Base-by-base conservation (phyloP, 2,329 filamentous ascomycete genomes). In the Talaromyces sp. region DNA sequence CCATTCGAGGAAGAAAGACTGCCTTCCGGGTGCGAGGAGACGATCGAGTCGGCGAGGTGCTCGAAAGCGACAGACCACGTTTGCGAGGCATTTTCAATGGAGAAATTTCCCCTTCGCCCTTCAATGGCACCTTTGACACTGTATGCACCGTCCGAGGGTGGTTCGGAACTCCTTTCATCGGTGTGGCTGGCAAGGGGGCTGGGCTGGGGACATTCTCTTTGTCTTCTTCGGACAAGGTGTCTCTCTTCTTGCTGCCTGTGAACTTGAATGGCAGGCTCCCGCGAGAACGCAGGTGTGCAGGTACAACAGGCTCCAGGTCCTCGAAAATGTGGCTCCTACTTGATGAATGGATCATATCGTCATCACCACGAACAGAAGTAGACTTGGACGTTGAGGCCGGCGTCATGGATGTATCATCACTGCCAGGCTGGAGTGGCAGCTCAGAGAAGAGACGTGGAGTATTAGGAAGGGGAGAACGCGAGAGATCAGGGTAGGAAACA, bases 51-150 rank as follows among this genome's bases (percentile, higher is more conserved):
- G 68, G 67, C 60, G 55, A 78, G 70, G 51, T 75, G 73, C 30
- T 81, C 72, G 48, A 82, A 75, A 64, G 81, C 73, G 65, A 88
- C 72, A 63, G 84, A 51, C 77, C 70, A 61, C 79, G 63, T 67
- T 82, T 73, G 54, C 77, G 70, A 51, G 76, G 65, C 49, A 76
- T 56, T 55, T 75, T 75, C 60, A 77, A 54, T 43, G 79, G 77
- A 8, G 78, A 79, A 2, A 77, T 68, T 5, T 78, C 72, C 13
- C 76, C 87, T 20, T 86, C 85, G 3, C 85, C 78, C 70, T 90
- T 90, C 36, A 92, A 74, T 1, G 89, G 88, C 4, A 92, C 84
- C 72, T 91, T 92, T 22, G 87, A 89, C 0, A 89, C 85, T 0
- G 89, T 92, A 69, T 89, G 84, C 57, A 87, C 83, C n/a, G 80